Conservation (phyloP, 139 green algal species). For the Micromonas commoda region DNA sequence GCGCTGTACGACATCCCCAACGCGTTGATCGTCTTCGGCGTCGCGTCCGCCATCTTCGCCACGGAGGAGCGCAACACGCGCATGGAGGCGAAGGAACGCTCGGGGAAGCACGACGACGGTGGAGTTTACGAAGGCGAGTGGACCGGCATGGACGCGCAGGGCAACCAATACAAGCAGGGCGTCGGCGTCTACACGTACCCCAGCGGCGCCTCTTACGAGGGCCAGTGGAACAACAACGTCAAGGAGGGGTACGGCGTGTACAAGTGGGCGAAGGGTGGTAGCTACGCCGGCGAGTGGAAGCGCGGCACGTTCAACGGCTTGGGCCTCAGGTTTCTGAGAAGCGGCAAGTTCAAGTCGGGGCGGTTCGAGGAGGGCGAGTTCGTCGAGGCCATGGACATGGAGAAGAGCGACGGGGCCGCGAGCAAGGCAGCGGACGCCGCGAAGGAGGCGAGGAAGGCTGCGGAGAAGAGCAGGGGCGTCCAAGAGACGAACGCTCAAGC, state of each 20-base stretch:
- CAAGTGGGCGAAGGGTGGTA: conserved; percentile 19
- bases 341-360: background rate
- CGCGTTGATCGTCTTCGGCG: conserved; percentile 18
- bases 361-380: conserved; percentile 12
- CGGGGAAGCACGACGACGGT: background rate
- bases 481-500: background rate
- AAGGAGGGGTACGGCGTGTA: conserved; percentile 27
- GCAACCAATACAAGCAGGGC: background rate
- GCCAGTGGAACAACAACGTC: conserved; percentile 26
- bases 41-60: background rate
- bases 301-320: background rate
- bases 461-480: background rate
- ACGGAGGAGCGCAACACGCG: background rate
- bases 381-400: background rate
- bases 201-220: conserved; percentile 15
- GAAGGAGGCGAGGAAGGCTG: background rate
- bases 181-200: conserved; percentile 14
- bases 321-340: conserved; percentile 6
- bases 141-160: background rate
- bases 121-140: conserved; percentile 20
- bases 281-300: conserved; percentile 20
- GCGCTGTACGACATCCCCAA: conserved; percentile 16
- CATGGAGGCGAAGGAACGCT: background rate
- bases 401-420: background rate
- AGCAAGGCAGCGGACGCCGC: background rate